These are phyloP conservation scores for Cicer judaicum DNA, from an alignment of 306 rosid genomes.

Conservation along the genomic window DNA sequence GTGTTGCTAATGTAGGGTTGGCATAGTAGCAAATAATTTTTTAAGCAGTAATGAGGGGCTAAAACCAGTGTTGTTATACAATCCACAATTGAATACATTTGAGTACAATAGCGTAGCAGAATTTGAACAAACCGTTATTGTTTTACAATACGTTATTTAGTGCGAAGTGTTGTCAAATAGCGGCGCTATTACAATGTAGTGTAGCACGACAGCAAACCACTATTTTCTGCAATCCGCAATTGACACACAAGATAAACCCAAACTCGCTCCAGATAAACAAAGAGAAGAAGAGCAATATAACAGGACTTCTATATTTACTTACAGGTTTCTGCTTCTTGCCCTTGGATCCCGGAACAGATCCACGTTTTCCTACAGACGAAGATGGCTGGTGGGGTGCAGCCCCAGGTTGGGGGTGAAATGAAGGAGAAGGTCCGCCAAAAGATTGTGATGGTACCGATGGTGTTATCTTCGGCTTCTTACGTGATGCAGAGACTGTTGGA, in stretches of 20 bases:
- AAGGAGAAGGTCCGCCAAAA: slow-evolving; percentile 76
- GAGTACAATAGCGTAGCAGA: too few species aligned
- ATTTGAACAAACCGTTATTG: too few species aligned
- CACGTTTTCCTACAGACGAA: slow-evolving; percentile 74
- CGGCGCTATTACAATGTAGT: too few species aligned
- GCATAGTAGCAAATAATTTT: background rate
- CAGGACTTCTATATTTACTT: slow-evolving; percentile 47
- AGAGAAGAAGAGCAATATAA: slow-evolving; percentile 20
- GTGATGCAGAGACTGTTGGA: slow-evolving; percentile 87
- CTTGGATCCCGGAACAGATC: slow-evolving; percentile 72
- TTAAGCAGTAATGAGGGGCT: background rate
- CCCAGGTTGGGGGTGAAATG: slow-evolving; percentile 71
- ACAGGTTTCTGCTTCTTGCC: slow-evolving; percentile 91
- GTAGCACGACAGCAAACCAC: too few species aligned
- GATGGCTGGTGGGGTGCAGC: slow-evolving; percentile 84
- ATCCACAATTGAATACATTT: too few species aligned
- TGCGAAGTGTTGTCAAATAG: too few species aligned
- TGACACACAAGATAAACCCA: slow-evolving; percentile 2
- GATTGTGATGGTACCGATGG: slow-evolving; percentile 74
- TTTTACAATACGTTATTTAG: too few species aligned
- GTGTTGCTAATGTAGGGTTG: slow-evolving; percentile 24
- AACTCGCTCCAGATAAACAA: slow-evolving; percentile 32
- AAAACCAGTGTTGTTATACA: too few species aligned
- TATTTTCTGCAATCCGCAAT: too few species aligned
- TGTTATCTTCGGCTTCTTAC: slow-evolving; percentile 80